Evolutionary conservation across 306 rosid species (phyloP).

Genomic region (Vicia villosa): DNA sequence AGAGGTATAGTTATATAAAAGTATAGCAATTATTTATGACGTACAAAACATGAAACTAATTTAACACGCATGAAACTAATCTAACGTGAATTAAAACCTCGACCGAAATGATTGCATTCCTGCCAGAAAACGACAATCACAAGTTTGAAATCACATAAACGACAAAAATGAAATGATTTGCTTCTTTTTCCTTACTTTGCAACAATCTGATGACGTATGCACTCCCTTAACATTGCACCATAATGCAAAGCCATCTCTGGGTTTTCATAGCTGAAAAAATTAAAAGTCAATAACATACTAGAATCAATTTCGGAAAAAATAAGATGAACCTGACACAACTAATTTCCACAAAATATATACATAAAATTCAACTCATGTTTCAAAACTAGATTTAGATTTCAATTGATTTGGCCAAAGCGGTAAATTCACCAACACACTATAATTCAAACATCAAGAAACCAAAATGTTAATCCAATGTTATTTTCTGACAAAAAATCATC

Average conservation of each 20-base stretch:
- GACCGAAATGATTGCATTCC: background rate
- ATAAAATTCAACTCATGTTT: background rate
- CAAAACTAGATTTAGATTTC: constrained; percentile 12
- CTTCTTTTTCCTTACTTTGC: constrained; percentile 63
- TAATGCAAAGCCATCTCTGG: constrained; percentile 87
- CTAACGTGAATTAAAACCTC: constrained; percentile 15
- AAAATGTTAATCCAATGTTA: background rate
- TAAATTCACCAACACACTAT: background rate
- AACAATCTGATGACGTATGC: constrained; percentile 93
- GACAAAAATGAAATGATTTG: background rate
- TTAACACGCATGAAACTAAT: constrained; percentile 17
- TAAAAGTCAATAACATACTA: constrained; percentile 23
- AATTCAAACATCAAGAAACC: background rate
- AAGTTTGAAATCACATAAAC: constrained; percentile 5
- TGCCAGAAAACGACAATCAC: background rate
- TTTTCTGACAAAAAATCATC: background rate
- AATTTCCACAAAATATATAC: constrained; percentile 8
- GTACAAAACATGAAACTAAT: constrained; percentile 12
- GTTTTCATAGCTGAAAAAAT: constrained; percentile 62
- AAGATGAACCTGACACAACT: background rate
- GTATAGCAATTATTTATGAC: background rate
- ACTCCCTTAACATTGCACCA: constrained; percentile 93
- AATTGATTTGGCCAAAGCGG: background rate
- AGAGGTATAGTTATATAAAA: constrained; percentile 10
- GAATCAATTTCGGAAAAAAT: background rate